phyloP scores from a whole-genome alignment of 257 asterid genomes.

The Solanum corneliomulleri region DNA sequence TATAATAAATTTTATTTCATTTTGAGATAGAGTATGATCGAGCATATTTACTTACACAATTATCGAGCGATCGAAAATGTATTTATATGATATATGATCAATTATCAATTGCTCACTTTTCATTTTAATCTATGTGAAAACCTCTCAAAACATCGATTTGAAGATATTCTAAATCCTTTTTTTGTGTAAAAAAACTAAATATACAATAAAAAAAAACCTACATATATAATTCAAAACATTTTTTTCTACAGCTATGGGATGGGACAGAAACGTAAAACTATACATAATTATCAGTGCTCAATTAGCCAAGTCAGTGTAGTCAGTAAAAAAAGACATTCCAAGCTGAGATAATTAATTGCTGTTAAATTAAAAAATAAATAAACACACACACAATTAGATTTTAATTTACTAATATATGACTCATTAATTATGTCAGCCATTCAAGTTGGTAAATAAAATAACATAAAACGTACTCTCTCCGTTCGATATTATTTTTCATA shows the following conservation, averaged over 20 bases:
- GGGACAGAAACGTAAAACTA: background rate
- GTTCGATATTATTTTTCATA: no score
- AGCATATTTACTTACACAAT: background rate
- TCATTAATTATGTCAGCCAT: background rate
- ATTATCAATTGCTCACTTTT: no score
- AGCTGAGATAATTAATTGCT: background rate
- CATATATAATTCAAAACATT: background rate
- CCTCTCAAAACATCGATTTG: no score
- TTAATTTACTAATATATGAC: background rate
- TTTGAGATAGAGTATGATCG: background rate
- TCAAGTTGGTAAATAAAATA: background rate
- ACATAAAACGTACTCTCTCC: no score
- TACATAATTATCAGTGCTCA: background rate
- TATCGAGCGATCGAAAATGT: background rate
- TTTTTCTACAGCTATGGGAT: background rate
- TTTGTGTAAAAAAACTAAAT: background rate
- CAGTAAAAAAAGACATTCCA: background rate
- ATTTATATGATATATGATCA: no score
- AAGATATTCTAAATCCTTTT: background rate
- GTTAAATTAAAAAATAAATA: background rate
- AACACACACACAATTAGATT: background rate
- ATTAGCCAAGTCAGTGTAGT: background rate
- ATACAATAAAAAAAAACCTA: background rate
- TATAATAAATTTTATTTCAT: background rate
- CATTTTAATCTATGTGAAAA: no score